Conservation (phyloP, 257 asterid genomes). For the Solanum verrucosum region DNA sequence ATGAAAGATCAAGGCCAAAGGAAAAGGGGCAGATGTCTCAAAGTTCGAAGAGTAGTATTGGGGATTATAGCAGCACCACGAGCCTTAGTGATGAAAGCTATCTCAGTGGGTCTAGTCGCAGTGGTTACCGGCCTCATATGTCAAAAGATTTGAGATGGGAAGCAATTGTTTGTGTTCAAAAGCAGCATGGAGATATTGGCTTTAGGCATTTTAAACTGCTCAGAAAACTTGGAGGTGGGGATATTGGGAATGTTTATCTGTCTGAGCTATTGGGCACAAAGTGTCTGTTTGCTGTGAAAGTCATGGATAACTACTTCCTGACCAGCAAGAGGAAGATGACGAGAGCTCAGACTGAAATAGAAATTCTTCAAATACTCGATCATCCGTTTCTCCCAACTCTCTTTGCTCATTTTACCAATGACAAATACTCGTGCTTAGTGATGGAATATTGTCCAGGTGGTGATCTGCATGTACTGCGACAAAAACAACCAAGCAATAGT, state of each 20-base stretch:
- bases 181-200: slow-evolving; percentile 50
- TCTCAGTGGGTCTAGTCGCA: slow-evolving; percentile 46
- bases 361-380: slow-evolving; percentile 71
- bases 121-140: slow-evolving; percentile 75
- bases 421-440: slow-evolving; percentile 72
- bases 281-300: slow-evolving; percentile 70
- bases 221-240: slow-evolving; percentile 80
- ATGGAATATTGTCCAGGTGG: slow-evolving; percentile 98
- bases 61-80: slow-evolving; percentile 62
- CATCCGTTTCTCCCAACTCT: slow-evolving; percentile 91
- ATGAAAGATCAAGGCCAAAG: slow-evolving; percentile 39
- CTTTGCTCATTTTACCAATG: slow-evolving; percentile 59
- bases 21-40: slow-evolving; percentile 62
- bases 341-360: slow-evolving; percentile 79
- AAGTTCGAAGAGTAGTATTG: slow-evolving; percentile 72
- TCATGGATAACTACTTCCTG: slow-evolving; percentile 60
- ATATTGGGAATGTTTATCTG: slow-evolving; percentile 70
- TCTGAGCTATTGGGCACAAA: slow-evolving; percentile 61
- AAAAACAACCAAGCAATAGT: slow-evolving; percentile 76
- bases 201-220: slow-evolving; percentile 57
- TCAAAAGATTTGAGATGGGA: slow-evolving; percentile 83
- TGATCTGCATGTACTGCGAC: slow-evolving; percentile 93
- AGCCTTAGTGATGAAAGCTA: slow-evolving; percentile 70
- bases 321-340: slow-evolving; percentile 42
- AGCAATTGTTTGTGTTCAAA: slow-evolving; percentile 49